These are phyloP conservation scores for Acmispon strigosus DNA, from an alignment of 306 rosid genomes.

Conservation along the genomic window DNA sequence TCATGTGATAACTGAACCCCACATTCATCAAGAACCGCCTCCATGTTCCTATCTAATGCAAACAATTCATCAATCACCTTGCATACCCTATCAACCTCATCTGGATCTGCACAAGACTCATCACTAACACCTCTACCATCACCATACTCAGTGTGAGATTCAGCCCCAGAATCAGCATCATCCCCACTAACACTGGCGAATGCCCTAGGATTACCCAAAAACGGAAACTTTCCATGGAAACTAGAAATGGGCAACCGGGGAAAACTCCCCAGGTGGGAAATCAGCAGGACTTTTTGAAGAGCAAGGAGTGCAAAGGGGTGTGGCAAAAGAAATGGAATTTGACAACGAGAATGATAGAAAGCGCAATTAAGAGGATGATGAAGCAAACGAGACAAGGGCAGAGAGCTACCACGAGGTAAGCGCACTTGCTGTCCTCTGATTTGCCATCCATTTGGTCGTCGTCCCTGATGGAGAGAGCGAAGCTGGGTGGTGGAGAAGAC, in stretches of 20 bases:
- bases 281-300: constrained; percentile 54
- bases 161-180: constrained; percentile 34
- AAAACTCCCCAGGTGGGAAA: constrained; percentile 6
- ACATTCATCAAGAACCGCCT: constrained; percentile 77
- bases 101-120: constrained; percentile 38
- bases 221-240: constrained; percentile 13
- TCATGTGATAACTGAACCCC: constrained; percentile 56
- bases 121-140: constrained; percentile 1
- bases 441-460: constrained; percentile 32
- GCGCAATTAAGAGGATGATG: constrained; percentile 44
- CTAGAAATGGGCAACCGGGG: background rate
- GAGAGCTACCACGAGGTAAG: constrained; percentile 62
- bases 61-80: constrained; percentile 87
- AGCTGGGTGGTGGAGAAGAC: constrained; percentile 45
- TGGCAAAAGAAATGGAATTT: constrained; percentile 80
- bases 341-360: constrained; percentile 54
- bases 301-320: constrained; percentile 60
- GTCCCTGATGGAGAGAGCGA: constrained; percentile 43
- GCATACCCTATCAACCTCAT: constrained; percentile 67
- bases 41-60: constrained; percentile 89
- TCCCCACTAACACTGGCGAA: constrained; percentile 28
- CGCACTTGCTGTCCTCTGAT: constrained; percentile 41
- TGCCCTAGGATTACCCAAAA: background rate
- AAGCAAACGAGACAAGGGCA: constrained; percentile 86
- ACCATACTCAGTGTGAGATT: constrained; percentile 22